A percentile compares a stretch with the other conserved stretches of the same genome.
Conservation (phyloP, 495 filamentous ascomycete species). For the Friedmanniomyces endolithicus region DNA sequence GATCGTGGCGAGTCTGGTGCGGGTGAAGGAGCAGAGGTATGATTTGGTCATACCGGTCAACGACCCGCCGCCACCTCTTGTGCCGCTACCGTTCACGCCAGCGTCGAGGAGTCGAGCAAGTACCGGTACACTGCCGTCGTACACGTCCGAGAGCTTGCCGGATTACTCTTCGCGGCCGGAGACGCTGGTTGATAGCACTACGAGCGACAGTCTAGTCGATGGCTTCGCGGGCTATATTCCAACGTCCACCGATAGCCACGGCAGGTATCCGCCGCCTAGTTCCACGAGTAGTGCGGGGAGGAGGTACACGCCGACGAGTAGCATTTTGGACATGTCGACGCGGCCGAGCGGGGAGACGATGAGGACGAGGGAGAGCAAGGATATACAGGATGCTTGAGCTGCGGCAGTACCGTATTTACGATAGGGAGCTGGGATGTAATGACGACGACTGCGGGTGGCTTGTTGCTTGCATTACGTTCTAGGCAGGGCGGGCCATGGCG, state of each 20-base stretch:
- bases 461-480: neutral
- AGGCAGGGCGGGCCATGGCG: neutral
- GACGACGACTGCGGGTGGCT: neutral
- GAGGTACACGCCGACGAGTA: slow-evolving; percentile 26
- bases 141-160: slow-evolving; percentile 13
- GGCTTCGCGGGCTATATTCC: slow-evolving; percentile 24
- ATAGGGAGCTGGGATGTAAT: neutral
- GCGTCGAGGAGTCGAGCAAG: slow-evolving; percentile 9
- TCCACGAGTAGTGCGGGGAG: neutral
- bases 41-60: slow-evolving; percentile 18
- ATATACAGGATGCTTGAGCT: neutral
- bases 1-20: slow-evolving; percentile 24
- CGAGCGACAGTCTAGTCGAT: slow-evolving; percentile 20
- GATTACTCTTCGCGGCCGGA: slow-evolving; percentile 15
- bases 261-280: neutral
- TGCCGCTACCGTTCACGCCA: slow-evolving; percentile 11
- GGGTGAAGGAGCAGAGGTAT: slow-evolving; percentile 17
- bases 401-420: neutral
- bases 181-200: slow-evolving; percentile 7
- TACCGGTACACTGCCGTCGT: slow-evolving; percentile 13
- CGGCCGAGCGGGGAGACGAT: slow-evolving; percentile 28
- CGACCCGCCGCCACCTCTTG: slow-evolving; percentile 17
- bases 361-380: slow-evolving; percentile 15
- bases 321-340: slow-evolving; percentile 26
- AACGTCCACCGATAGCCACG: slow-evolving; percentile 8